phyloP scores from a whole-genome alignment of 2,329 filamentous ascomycete species.

The Cladosporium sp. region DNA sequence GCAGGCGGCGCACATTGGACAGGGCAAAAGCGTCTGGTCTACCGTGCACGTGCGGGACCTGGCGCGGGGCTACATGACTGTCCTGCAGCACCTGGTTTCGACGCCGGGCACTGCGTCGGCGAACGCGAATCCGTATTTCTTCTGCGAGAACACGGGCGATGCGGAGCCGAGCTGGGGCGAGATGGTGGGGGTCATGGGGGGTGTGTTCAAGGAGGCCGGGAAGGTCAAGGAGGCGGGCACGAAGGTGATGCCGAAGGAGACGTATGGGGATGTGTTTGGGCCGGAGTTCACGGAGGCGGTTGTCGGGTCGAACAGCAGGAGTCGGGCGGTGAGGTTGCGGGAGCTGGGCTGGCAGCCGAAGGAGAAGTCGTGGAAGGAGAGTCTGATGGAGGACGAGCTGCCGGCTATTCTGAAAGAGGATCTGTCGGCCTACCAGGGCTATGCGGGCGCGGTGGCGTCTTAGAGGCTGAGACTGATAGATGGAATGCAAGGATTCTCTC shows the following conservation, averaged over 20 bases:
- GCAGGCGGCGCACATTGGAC: conserved; percentile 41
- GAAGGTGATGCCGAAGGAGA: conserved; percentile 30
- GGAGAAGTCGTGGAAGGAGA: conserved; percentile 38
- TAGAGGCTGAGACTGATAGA: neutral
- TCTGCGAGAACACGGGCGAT: conserved; percentile 39
- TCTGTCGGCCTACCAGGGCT: conserved; percentile 1
- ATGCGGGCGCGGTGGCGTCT: conserved; percentile 11
- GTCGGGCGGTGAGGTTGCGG: conserved; percentile 39
- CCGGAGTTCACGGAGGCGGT: conserved; percentile 30
- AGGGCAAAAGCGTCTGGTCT: conserved; percentile 37
- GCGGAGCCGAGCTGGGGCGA: conserved; percentile 40
- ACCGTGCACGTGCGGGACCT: conserved; percentile 45
- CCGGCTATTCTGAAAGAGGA: conserved; percentile 28
- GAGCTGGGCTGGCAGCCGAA: conserved; percentile 41
- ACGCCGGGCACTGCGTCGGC: conserved; percentile 16
- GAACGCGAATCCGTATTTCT: conserved; percentile 45
- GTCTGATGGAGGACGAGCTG: conserved; percentile 39
- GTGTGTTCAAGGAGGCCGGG: conserved; percentile 33
- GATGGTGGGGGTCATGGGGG: conserved; percentile 34
- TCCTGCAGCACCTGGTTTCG: conserved; percentile 42
- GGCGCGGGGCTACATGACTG: conserved; percentile 38
- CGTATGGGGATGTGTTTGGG: conserved; percentile 38
- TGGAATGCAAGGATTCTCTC: no score
- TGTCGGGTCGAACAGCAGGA: conserved; percentile 40
- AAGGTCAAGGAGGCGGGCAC: conserved; percentile 34